Conservation (phyloP, 2,329 filamentous ascomycete species). For the Stachybotrys elegans region DNA sequence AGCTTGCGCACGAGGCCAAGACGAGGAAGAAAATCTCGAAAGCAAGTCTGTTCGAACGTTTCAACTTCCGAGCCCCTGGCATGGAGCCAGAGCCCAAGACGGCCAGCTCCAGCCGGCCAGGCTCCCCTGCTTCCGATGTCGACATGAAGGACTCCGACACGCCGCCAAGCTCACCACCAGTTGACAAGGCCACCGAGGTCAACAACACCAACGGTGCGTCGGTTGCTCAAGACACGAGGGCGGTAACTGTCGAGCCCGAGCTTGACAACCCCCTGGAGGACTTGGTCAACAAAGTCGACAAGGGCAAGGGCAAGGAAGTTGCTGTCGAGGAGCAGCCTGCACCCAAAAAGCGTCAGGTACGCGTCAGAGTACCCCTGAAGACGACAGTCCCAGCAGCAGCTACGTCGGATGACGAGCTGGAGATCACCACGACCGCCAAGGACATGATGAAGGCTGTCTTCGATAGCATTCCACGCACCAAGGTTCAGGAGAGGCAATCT, state of each 20-base stretch:
- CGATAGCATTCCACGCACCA: constrained; percentile 60
- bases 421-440: constrained; percentile 50
- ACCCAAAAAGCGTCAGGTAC: constrained; percentile 41
- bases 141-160: constrained; percentile 53
- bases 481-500: constrained; percentile 57
- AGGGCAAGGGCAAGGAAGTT: constrained; percentile 56
- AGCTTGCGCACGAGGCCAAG: constrained; percentile 82
- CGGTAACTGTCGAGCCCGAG: no score
- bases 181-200: constrained; percentile 1
- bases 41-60: constrained; percentile 73
- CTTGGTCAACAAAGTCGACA: constrained; percentile 33
- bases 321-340: constrained; percentile 10
- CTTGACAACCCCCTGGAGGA: no score
- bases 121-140: constrained; percentile 46
- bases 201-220: constrained; percentile 12
- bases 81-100: constrained; percentile 27
- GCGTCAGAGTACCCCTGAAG: constrained; percentile 42
- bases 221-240: constrained; percentile 30
- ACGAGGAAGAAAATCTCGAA: constrained; percentile 90
- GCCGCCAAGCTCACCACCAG: constrained; percentile 66
- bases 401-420: constrained; percentile 57
- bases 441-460: constrained; percentile 60
- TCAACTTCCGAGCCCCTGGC: constrained; percentile 62
- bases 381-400: constrained; percentile 32
- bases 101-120: constrained; percentile 51